phyloP scores from a whole-genome alignment of 2,329 filamentous ascomycete genomes.

The Stylonectria norvegica region DNA sequence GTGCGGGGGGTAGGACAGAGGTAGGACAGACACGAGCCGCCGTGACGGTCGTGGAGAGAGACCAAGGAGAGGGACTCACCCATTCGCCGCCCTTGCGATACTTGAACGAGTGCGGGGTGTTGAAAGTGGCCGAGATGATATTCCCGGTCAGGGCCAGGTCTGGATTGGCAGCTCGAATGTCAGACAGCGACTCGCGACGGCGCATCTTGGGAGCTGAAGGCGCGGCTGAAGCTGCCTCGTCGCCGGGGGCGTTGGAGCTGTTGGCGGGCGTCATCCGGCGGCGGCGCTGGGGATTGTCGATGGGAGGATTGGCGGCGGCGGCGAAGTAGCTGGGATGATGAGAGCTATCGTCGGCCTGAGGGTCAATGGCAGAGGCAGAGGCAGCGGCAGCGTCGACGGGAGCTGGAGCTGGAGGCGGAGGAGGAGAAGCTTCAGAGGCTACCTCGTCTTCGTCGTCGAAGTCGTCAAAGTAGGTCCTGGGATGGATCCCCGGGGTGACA shows the following conservation, averaged over 20 bases:
- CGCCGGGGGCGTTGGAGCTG: slow-evolving; percentile 2
- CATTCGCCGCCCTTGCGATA: slow-evolving; percentile 59
- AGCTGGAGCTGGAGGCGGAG: neutral
- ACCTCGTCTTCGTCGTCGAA: neutral
- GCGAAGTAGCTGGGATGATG: slow-evolving; percentile 8
- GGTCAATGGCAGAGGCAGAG: too few relatives aligned
- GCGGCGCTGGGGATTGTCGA: neutral
- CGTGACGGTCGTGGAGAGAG: too few relatives aligned
- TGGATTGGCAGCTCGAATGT: slow-evolving; percentile 55
- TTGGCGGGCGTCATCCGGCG: neutral
- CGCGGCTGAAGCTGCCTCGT: too few relatives aligned
- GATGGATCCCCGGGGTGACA: slow-evolving; percentile 29
- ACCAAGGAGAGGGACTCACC: slow-evolving; percentile 42
- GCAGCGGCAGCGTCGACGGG: neutral
- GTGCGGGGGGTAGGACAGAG: too few relatives aligned
- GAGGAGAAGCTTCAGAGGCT: neutral
- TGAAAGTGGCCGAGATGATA: slow-evolving; percentile 64
- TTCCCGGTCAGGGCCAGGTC: slow-evolving; percentile 59
- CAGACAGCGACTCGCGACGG: slow-evolving; percentile 50
- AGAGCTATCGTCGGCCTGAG: too few relatives aligned
- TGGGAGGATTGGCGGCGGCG: slow-evolving; percentile 4
- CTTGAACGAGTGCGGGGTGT: slow-evolving; percentile 56
- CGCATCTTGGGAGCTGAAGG: slow-evolving; percentile 34
- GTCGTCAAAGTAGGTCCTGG: slow-evolving; percentile 16
- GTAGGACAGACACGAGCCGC: too few relatives aligned